phyloP scores from a whole-genome alignment of 192 early-diverging fungal species.

The Backusella parvicylindrica region DNA sequence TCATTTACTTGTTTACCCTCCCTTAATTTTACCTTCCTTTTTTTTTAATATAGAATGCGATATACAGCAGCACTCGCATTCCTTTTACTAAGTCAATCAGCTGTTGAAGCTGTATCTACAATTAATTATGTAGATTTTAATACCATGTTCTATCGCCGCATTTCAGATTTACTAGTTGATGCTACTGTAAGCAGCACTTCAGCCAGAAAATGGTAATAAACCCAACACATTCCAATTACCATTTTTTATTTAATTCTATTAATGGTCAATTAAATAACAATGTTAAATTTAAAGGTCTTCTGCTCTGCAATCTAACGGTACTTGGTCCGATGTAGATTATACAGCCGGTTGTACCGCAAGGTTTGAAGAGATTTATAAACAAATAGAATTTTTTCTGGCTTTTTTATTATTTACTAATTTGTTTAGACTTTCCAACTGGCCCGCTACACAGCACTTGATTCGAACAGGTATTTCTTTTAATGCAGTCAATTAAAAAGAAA shows the following conservation, averaged over 20 bases:
- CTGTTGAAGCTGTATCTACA: not conserved
- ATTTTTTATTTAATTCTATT: not conserved
- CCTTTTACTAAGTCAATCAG: not conserved
- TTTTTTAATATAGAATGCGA: not conserved
- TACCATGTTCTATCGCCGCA: not conserved
- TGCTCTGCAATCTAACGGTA: not conserved
- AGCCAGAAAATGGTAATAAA: not conserved
- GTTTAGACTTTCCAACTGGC: slow-evolving; percentile 20
- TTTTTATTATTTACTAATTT: not conserved
- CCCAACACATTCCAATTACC: not conserved
- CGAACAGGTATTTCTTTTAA: not conserved
- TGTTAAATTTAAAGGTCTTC: not conserved
- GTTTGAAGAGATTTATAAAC: not conserved
- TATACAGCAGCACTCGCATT: not conserved
- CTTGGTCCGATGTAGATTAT: slow-evolving; percentile 22
- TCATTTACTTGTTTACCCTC: not conserved
- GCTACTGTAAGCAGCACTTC: not conserved
- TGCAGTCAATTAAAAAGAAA: not conserved
- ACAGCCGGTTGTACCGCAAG: slow-evolving; percentile 12
- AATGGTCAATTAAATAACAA: not conserved
- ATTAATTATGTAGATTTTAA: not conserved
- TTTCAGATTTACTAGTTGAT: not conserved
- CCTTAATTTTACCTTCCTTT: not conserved
- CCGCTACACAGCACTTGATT: slow-evolving; percentile 14
- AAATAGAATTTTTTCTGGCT: not conserved